Evolutionary conservation across 2,329 filamentous ascomycete species (phyloP), one percentile per base, ranked within the genome.

Genomic region (Colletotrichum acutatum): DNA sequence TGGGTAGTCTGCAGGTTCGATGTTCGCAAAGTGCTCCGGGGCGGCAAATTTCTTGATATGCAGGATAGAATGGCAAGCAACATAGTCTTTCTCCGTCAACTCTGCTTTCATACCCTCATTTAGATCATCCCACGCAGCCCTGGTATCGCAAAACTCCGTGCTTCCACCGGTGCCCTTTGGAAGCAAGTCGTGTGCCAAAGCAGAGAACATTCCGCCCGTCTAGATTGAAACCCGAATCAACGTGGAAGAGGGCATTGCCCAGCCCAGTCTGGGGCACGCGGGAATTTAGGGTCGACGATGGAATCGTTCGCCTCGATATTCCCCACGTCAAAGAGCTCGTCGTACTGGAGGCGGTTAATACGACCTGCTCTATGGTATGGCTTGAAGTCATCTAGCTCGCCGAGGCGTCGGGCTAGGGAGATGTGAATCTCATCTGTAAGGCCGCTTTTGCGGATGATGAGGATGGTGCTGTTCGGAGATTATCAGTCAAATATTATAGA

Each of bases 251-350:
- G 0, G 77, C 78, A 76, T 90, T 90, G 83, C 86, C 77, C 76
- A 71, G 78, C 74, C 83, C 83, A 74, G 80, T 79, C 63, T 84
- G 82, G 82, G 14, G 80, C 79, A 32, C 85, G 82, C 28, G 83
- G n/a, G n/a, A n/a, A n/a, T 2, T 6, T 24, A 4, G 22, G 52
- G 46, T 83, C 79, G n/a, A 87, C 80, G 2, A 87, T 75, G 1
- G 79, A 78, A 57, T 85, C 85, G 54, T 88, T 83, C 2, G 82
- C 82, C 61, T 88, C 84, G 14, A 90, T 80, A 77, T 91, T 91
- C 64, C 86, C 83, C 0, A 88, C 88, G 75, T 91, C 89, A 77
- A 90, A 90, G 0, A 91, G 83, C 77, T 90, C 86, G 54, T 84
- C 80, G 72, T 86, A 83, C 2, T 79, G 76, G 74, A 88, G 85